Base-by-base conservation (phyloP, 2,329 filamentous ascomycete species). In the Orbilia javanica region DNA sequence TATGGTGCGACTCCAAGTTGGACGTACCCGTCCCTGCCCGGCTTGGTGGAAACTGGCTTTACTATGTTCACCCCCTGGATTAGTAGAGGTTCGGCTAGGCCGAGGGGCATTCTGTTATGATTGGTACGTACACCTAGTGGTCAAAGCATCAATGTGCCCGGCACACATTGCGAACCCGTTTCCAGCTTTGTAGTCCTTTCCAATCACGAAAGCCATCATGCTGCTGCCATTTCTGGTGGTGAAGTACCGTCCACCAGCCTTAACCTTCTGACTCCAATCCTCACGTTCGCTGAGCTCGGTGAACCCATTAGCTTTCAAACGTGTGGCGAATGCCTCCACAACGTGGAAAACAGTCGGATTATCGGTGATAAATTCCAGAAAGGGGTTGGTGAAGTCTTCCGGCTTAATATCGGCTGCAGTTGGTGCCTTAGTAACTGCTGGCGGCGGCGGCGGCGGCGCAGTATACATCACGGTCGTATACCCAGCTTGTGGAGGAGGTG, bases 311-410 rank as follows among this genome's bases (percentile, higher is more conserved):
- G 89, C 87, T 79, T 88, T 86, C 57, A 97, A 88, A 82, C 94
- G 90, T 72, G 87, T 86, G 82, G 91, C 90, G 83, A 97, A 93
- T 81, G 93, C 89, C 73, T 90, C 88, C 29, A 97, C 94, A 0
- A 93, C 90, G 82, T 99, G 96, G 84, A 97, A 99, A 55, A 97
- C 89, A 7, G 96, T 98, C 0, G 96, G 96, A 83, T 97, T 97
- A 79, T 92, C 88, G 52, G 90, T 92, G 86, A 98, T 88, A 83
- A 97, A 98, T 65, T 93, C 88, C 83, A 92, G 91, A 84, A 97
- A 97, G 0, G 94, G 93, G 84, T 93, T 87, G 7, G 93, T 92
- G 84, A 94, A 97, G 75, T 87, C 87, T 82, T 90, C 90, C 3
- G 90, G 88, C 66, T 52, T 69, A 34, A 80, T 68, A 22, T 79